phyloP scores from a whole-genome alignment of 1,284 basidiomycete genomes.

The Sphaerobolus stellatus region DNA sequence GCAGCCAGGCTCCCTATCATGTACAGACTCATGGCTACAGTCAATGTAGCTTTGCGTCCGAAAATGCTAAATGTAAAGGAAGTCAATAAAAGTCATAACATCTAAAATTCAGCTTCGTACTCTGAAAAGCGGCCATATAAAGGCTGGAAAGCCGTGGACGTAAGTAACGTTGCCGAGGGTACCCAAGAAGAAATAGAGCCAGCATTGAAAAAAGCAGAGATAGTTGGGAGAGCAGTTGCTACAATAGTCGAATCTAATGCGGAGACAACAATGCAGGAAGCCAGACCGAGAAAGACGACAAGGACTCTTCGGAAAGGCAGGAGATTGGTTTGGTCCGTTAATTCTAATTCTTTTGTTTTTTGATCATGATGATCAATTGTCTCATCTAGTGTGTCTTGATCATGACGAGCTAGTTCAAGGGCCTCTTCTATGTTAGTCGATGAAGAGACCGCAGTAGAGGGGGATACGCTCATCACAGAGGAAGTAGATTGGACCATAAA shows the following conservation, averaged over 20 bases:
- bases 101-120: background rate
- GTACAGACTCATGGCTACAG: constrained; percentile 58
- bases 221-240: constrained; percentile 67
- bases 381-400: too few relatives aligned
- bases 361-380: too few relatives aligned
- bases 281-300: constrained; percentile 59
- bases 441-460: too few relatives aligned
- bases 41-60: constrained; percentile 66
- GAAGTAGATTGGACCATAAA: too few relatives aligned
- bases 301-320: constrained; percentile 67
- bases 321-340: constrained; percentile 78
- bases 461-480: too few relatives aligned
- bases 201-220: constrained; percentile 66
- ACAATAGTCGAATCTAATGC: constrained; percentile 65
- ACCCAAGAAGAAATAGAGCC: constrained; percentile 72
- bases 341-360: too few relatives aligned
- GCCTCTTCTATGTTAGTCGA: too few relatives aligned
- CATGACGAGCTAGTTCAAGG: too few relatives aligned
- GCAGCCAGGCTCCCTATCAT: constrained; percentile 61
- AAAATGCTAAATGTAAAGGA: constrained; percentile 74
- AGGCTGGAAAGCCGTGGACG: constrained; percentile 64
- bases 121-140: constrained; percentile 14
- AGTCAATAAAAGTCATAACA: background rate
- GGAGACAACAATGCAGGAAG: constrained; percentile 57
- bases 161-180: constrained; percentile 63